Evolutionary conservation across 192 early-diverging fungal species (phyloP).

Genomic region (Glomus cerebriforme): DNA sequence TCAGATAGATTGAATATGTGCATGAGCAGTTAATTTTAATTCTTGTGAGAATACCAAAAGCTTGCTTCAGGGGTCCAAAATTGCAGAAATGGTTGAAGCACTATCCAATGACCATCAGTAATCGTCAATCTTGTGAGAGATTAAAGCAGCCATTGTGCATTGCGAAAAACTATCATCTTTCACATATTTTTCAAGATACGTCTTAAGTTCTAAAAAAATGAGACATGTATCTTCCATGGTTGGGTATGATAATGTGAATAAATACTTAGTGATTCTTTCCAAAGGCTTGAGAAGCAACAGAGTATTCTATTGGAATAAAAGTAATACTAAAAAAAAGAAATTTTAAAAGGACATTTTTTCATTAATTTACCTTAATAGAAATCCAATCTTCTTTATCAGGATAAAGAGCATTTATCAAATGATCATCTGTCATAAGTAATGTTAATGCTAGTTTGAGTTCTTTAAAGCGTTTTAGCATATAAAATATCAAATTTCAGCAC

Average conservation of each 20-base stretch:
- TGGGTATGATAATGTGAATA: conserved; percentile 14
- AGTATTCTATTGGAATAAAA: background rate
- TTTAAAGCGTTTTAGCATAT: background rate
- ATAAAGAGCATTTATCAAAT: background rate
- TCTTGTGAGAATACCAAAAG: no score
- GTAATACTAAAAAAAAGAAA: background rate
- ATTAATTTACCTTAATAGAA: background rate
- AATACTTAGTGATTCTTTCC: background rate
- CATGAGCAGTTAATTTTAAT: no score
- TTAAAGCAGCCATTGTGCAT: background rate
- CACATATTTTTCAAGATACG: background rate
- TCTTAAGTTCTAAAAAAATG: background rate
- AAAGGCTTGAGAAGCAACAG: conserved; percentile 1
- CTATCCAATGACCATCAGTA: background rate
- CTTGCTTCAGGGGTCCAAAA: background rate
- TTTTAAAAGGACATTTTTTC: background rate
- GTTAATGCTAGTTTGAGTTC: background rate
- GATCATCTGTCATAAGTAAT: background rate
- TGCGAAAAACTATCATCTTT: no score
- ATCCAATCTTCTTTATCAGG: background rate
- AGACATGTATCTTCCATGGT: background rate
- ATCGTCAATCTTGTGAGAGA: background rate
- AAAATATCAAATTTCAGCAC: background rate
- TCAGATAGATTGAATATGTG: background rate
- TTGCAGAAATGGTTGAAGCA: background rate